Evolutionary conservation across 805 yeast genomes (phyloP), one percentile per base, ranked within the genome.

Genomic region (Saturnispora kantuleensis): DNA sequence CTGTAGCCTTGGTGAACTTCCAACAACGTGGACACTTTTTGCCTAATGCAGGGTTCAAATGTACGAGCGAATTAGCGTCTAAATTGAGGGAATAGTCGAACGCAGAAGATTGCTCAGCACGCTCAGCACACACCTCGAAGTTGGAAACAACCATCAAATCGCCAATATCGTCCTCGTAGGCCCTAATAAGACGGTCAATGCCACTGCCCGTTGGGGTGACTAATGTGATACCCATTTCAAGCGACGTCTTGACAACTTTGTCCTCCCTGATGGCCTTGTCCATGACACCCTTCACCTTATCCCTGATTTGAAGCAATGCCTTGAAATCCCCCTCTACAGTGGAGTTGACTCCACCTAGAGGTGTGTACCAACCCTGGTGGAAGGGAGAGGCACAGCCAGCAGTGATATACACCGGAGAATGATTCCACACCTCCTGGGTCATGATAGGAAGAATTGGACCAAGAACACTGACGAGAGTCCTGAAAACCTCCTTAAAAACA

Each of bases 11-110:
- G 7, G 74, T 75, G 57, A 65, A 79, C 56, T 85, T 85, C 98
- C 98, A 93, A 64, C 98, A 93, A 58, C 98, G 74, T 6, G 96
- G 95, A 59, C 98, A 93, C 56, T 88, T 88, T 42, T 65, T 64
- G 2, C 66, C 56, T 0, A 58, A 46, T 37, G 63, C 51, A 41
- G 52, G 54, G 44, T 68, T 62, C 2, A 82, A 71, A 2, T 59
- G 50, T 4, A 76, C 54, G 1, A 51, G 52, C 6, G 69, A 38
- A 3, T 43, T 39, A 2, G 59, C 67, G 7, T 54, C 60, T 2
- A 70, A 50, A 2, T 50, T 50, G 2, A 67, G 50, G 52, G 52
- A 15, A 30, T 48, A 47, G 41, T 60, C 48, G 42, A 60, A 61
- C 13, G 66, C 64, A 41, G 39, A 47, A 28, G 31, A 36, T 8